Base-by-base conservation (phyloP, 495 filamentous ascomycete genomes). In the Mytilinidion resinicola region DNA sequence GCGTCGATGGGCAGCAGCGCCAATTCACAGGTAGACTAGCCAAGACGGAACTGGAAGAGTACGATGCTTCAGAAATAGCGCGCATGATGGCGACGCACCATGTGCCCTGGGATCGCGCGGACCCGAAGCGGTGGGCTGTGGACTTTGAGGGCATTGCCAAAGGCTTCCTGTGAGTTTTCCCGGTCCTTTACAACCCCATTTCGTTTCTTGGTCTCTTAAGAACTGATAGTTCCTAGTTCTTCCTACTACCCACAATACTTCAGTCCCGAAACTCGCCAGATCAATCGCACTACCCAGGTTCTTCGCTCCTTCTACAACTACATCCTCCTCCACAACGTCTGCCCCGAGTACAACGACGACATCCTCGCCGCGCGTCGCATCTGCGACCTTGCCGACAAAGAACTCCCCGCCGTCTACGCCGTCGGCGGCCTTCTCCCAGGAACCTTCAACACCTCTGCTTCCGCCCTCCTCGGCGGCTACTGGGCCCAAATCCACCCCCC, bases 291-390 rank as follows among this genome's bases (percentile, higher is more conserved):
- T 11, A 78, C 81, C 12, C 73, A 76, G 14, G 81, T 93, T 4
- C 76, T 96, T 47, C 80, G 80, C 51, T 96, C 93, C 70, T 96
- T 96, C 70, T 80, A 95, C 56, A 90, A 90, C 62, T 98, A 96
- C 64, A 77, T 96, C 9, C 75, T 90, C 11, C 79, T 80, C 55
- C 92, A 96, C 64, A 77, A 87, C 37, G 93, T 95, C 12, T 95
- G 89, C 61, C 86, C 87, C 3, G 93, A 98, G 62, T 85, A 91
- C 68, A 73, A 64, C 0, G 75, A 78, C 0, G 79, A 88, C 60
- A 78, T 97, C 51, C 69, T 80, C 30, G 76, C 75, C 2, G 91
- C 91, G 1, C 77, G 85, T 20, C 68, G 63, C 3, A 68, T 90
- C 41, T 96, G 91, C 64, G 80, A 86, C 25, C 63, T 77, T 21